phyloP scores from a whole-genome alignment of 768 basidiomycete species.

The Phylloporus arenicola region DNA sequence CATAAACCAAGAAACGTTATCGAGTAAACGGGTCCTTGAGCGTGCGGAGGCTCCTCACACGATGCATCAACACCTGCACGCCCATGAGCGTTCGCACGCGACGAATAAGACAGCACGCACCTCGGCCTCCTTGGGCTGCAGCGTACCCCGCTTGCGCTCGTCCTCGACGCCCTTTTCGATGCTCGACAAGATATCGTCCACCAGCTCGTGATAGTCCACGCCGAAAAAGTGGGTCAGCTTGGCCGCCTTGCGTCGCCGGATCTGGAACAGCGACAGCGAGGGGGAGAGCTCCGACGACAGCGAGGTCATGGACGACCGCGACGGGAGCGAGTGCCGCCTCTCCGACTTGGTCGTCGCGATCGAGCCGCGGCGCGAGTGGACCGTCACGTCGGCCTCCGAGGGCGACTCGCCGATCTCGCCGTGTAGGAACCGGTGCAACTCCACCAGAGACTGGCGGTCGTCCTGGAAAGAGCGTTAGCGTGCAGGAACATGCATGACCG shows the following conservation, averaged over 20 bases:
- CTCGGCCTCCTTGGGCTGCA: constrained; percentile 67
- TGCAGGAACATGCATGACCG: neutral
- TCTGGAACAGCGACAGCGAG: constrained; percentile 50
- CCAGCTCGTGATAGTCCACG: constrained; percentile 74
- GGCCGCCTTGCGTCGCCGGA: constrained; percentile 67
- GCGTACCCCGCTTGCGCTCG: constrained; percentile 57
- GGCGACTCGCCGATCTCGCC: constrained; percentile 21
- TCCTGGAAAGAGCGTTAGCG: constrained; percentile 42
- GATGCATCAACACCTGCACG: constrained; percentile 43
- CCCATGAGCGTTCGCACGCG: constrained; percentile 1
- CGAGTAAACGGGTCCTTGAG: constrained; percentile 12
- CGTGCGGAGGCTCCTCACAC: constrained; percentile 28
- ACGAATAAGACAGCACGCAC: constrained; percentile 36
- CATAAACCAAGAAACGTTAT: constrained; percentile 9
- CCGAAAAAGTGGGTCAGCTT: constrained; percentile 87
- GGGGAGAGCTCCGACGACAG: constrained; percentile 46
- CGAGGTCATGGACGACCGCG: constrained; percentile 56
- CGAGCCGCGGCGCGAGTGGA: constrained; percentile 24
- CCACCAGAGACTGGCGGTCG: constrained; percentile 66
- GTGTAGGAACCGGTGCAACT: constrained; percentile 66
- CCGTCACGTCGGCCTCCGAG: constrained; percentile 16
- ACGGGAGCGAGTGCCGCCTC: constrained; percentile 66
- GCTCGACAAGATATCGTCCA: constrained; percentile 73
- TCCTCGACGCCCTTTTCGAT: constrained; percentile 73
- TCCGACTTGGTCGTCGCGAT: constrained; percentile 48